A percentile compares a stretch with the other conserved stretches of the same genome.
Evolutionary conservation across 176 grass and related monocot genomes (phyloP).

Genomic region (Puya raimondii): DNA sequence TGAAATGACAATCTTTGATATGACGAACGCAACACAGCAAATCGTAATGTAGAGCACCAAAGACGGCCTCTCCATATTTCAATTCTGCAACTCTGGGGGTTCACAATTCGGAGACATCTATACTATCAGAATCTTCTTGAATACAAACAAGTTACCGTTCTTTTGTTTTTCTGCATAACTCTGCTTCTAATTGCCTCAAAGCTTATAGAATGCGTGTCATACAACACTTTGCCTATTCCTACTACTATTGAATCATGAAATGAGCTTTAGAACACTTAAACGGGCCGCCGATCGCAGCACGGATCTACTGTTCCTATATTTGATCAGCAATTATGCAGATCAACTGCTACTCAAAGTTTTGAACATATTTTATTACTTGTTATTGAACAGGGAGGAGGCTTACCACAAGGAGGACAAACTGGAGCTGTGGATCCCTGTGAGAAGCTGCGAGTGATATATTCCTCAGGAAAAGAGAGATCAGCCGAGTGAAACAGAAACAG

Average conservation of each 20-base stretch:
- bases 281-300: no score
- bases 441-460: not conserved
- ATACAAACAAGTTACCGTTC: no score
- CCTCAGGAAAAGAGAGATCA: not conserved
- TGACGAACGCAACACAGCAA: slow-evolving; percentile 47
- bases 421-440: not conserved
- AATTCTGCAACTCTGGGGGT: not conserved
- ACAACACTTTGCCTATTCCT: no score
- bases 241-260: slow-evolving; percentile 2
- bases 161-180: no score
- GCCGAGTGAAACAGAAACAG: slow-evolving; percentile 5
- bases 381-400: not conserved
- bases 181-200: no score
- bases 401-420: not conserved
- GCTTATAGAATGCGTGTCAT: no score
- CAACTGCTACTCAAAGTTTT: no score
- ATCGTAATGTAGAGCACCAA: slow-evolving; percentile 64
- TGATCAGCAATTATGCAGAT: no score
- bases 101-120: not conserved
- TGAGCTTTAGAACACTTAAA: no score
- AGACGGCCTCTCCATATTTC: slow-evolving; percentile 22
- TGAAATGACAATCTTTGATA: slow-evolving; percentile 68
- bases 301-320: no score
- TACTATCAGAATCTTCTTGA: not conserved
- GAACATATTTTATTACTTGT: not conserved